Base-by-base conservation (phyloP, 2,329 filamentous ascomycete genomes). In the Epichloe hybrida region DNA sequence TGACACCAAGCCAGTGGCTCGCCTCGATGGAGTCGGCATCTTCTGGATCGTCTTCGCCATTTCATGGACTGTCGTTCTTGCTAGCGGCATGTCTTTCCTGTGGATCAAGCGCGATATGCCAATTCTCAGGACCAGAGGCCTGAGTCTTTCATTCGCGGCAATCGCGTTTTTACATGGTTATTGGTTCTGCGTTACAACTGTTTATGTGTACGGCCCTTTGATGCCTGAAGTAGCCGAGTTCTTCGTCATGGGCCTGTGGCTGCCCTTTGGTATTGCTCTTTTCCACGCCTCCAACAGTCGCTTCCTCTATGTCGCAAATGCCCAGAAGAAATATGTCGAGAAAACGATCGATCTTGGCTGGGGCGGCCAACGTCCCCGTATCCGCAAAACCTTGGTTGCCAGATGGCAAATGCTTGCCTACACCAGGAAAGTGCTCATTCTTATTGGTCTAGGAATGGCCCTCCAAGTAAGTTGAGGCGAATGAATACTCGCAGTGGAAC, bases 181-280 rank as follows among this genome's bases (percentile, higher is more conserved):
- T 61, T 73, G 69, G 69, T 48, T 66, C 20, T 62, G 67, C 2
- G 64, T 70, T 3, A 61, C 68, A 53, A 61, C 65, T 3, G 69
- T 59, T 1, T 72, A 72, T 50, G 58, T 64, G 20, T 64, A 69
- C 49, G 66, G 65, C 2, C 62, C 68, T 2, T 53, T 72, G 2
- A 64, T 67, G 48, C 75, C 78, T 0, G 77, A 77, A 49, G 66
- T 72, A 20, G 69, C 70, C 15, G 77, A 83, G 62, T 85, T 73
- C 61, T 85, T 80, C 79, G 72, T 82, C 62, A 85, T 85, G 81
- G 75, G 76, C 54, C 69, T 80, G 50, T 81, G 79, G 61, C 67
- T 84, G 3, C 81, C 81, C 11, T 74, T 80, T 46, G 81, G 81
- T 23, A 79, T 85, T 50, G 80, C 79, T 7, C 65, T 85, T 5